These are phyloP conservation scores for Pichia sp. DNA, from an alignment of 1,139 yeast genomes.

Conservation along the genomic window DNA sequence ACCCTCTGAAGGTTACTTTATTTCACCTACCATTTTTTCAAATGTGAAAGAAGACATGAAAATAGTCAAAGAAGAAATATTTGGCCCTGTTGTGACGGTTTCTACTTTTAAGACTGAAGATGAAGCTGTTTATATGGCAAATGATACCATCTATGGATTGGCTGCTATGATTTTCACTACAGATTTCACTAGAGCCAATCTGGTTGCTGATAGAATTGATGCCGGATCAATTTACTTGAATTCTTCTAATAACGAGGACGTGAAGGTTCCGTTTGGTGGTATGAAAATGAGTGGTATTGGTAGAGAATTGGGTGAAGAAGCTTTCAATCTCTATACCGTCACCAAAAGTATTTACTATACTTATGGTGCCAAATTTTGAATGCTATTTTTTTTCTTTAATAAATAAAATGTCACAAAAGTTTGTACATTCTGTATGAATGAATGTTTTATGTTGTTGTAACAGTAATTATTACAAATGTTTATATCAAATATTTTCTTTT, in stretches of 20 bases:
- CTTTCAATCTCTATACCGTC: constrained; percentile 67
- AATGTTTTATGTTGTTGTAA: not conserved
- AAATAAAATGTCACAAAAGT: no score
- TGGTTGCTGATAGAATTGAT: constrained; percentile 54
- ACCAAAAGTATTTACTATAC: constrained; percentile 56
- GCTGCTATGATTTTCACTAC: constrained; percentile 76
- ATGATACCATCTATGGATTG: constrained; percentile 66
- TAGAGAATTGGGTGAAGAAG: constrained; percentile 81
- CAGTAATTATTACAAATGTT: not conserved
- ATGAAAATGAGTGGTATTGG: constrained; percentile 81
- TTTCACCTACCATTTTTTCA: constrained; percentile 62
- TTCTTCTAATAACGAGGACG: constrained; percentile 73
- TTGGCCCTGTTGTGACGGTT: constrained; percentile 88
- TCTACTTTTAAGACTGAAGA: constrained; percentile 53
- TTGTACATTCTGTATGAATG: no score
- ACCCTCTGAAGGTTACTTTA: constrained; percentile 42
- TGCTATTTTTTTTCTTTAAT: no score
- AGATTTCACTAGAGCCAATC: constrained; percentile 50
- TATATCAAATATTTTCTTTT: no score
- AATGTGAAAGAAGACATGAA: constrained; percentile 52
- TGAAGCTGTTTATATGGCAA: constrained; percentile 65
- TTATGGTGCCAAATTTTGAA: constrained; percentile 28
- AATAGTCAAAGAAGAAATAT: constrained; percentile 66
- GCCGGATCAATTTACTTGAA: constrained; percentile 88
- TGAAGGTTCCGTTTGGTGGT: constrained; percentile 77